Evolutionary conservation across 2,329 filamentous ascomycete species (phyloP), one percentile per base, ranked within the genome.

Genomic region (Fusarium sp.): DNA sequence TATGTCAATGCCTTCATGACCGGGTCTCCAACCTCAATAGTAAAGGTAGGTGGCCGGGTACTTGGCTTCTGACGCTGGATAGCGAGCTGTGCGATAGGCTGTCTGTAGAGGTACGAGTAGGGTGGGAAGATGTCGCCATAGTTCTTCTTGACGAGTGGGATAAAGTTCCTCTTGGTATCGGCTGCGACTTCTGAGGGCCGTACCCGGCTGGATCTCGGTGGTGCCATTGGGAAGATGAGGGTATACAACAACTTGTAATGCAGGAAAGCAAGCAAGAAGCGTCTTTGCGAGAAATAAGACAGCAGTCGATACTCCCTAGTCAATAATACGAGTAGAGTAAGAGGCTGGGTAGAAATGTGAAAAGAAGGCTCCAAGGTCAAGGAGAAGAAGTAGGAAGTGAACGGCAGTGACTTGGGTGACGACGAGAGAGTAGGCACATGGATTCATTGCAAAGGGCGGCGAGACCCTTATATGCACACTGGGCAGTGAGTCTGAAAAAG

Each of bases 151-250:
- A 94, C 90, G 72, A 88, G 84, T 18, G 92, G 92, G 73, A 94
- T 92, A 79, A 92, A 93, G 68, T 88, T 88, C 76, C 87, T 88
- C 82, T 94, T 94, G n/a, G 92, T 92, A 80, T 94, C 92, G 29
- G 90, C 89, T 64, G 93, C 93, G 64, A 95, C 90, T 74, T 94
- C 92, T 45, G 92, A 83, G 35, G 83, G 83, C 77, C 80, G 79
- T 59, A 82, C 80, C 35, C 80, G 78, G 67, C 78, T 78, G 33
- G 81, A 77, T 72, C 76, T 83, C 50, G 80, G 76, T 24, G 82
- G 79, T 45, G 79, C 79, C 83, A 84, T 84, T 33, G 52, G 52
- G 59, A 70, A 62, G 45, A 31, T 65, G 48, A 45, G 37, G 39
- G 54, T 64, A 41, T 22, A 22, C 52, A 61, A 14, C 45, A 65